Evolutionary conservation across 257 asterid genomes (phyloP), one percentile per base, ranked within the genome.

Genomic region (Plantago elongata): DNA sequence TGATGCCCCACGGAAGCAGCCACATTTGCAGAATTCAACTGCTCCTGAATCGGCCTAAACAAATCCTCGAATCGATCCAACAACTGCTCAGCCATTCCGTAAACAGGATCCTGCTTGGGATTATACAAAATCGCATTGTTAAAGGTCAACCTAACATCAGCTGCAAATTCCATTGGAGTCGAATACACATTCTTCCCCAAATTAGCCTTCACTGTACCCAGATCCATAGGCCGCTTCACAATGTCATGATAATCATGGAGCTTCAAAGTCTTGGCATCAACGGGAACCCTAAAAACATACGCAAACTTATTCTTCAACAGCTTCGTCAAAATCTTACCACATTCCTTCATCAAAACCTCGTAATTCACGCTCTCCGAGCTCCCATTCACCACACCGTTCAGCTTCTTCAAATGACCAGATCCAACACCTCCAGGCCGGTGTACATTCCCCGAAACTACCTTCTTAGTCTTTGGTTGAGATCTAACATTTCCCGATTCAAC

Each of bases 181-280:
- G 61, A 54, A 47, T 89, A 93, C 48, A 75, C 8, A 50, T 73
- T 74, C 62, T 79, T 83, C 5, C 78, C 68, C 2, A 89, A 69
- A 75, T 93, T 93, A 6, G 82, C 54, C 61, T 82, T 87, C 6
- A 89, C 97, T 18, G 97, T 82, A 2, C 99, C 97, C 51, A 93
- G 85, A 83, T 93, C 99, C 99, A 89, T 87, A 5, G 97, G 99
- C 46, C 83, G 69, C 80, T 87, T 85, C 60, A 93, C 89, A 73
- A 93, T 93, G 74, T 63, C 68, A 60, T 89, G 97, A 66, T 89
- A 93, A 82, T 93, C 99, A 58, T 80, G 95, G 69, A 87, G 96
- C 56, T 83, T 83, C 49, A 87, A 13, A 9, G 71, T 75, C 43
- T 42, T 82, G 0, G 94, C 99, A 71, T 93, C 90, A 7, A 93